Conservation (phyloP, 176 grass and related monocot species). For the Triticum timopheevii region DNA sequence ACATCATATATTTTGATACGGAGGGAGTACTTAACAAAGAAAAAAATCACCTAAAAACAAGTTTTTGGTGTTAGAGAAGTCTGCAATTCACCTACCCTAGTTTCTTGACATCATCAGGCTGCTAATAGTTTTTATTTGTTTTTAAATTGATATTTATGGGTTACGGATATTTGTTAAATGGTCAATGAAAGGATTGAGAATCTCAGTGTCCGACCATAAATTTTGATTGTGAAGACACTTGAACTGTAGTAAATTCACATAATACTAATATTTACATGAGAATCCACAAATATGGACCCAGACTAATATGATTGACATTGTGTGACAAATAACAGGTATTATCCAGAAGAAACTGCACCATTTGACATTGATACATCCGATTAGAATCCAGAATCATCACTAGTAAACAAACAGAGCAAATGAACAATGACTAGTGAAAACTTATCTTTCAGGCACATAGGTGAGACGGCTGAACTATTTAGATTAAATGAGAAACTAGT, state of each 20-base stretch:
- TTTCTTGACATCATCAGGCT: background rate
- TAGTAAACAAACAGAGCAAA: background rate
- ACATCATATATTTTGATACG: too few species aligned
- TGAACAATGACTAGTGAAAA: background rate
- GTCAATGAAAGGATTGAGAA: background rate
- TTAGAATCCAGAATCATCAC: background rate
- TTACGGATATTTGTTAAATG: background rate
- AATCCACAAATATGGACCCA: background rate
- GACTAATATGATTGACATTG: background rate
- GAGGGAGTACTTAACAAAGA: background rate
- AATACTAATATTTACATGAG: background rate
- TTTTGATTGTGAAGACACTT: background rate
- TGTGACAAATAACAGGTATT: background rate
- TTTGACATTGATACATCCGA: background rate
- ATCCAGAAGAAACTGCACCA: background rate
- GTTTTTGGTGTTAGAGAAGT: background rate
- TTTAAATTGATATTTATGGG: background rate
- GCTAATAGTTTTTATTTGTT: background rate
- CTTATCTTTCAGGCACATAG: background rate
- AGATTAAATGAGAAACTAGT: background rate
- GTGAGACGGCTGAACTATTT: background rate
- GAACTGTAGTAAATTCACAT: background rate
- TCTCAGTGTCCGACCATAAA: background rate
- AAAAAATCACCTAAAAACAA: background rate
- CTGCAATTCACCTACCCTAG: background rate